Percentiles rank a stretch among this genome's conserved stretches.
These are phyloP conservation scores for Rhynchosporium graminicola DNA, from an alignment of 2,329 filamentous ascomycete species.

Conservation along the genomic window DNA sequence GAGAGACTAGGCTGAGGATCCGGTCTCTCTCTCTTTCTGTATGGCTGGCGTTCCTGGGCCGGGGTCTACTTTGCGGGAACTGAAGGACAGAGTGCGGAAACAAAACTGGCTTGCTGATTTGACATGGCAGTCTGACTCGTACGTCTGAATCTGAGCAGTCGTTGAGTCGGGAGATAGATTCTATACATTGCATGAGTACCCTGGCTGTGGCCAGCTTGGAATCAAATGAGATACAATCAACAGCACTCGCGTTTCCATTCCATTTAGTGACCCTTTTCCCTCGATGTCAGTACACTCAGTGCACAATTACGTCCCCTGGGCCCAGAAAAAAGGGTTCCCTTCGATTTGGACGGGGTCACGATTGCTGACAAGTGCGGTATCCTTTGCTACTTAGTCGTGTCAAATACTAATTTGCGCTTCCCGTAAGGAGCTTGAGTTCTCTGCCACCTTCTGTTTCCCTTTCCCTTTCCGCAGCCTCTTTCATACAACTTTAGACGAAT, in stretches of 20 bases:
- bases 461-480: no score
- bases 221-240: slow-evolving; percentile 2
- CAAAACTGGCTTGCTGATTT: not conserved
- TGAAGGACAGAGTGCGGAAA: slow-evolving; percentile 6
- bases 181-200: slow-evolving; percentile 3
- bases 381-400: no score
- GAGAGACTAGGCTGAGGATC: not conserved
- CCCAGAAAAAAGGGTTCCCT: no score
- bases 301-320: no score
- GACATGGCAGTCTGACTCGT: slow-evolving; percentile 1
- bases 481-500: no score
- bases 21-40: slow-evolving; percentile 5
- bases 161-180: not conserved
- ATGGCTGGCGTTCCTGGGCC: slow-evolving; percentile 12
- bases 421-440: no score
- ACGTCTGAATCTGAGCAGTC: slow-evolving; percentile 1
- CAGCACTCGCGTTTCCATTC: not conserved
- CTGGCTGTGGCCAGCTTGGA: not conserved
- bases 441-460: no score
- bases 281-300: not conserved
- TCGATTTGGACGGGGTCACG: no score
- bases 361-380: no score
- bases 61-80: slow-evolving; percentile 9
- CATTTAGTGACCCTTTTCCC: not conserved
- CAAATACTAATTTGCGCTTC: no score